Evolutionary conservation across 805 yeast species (phyloP).

Genomic region (Candida jianshihensis): DNA sequence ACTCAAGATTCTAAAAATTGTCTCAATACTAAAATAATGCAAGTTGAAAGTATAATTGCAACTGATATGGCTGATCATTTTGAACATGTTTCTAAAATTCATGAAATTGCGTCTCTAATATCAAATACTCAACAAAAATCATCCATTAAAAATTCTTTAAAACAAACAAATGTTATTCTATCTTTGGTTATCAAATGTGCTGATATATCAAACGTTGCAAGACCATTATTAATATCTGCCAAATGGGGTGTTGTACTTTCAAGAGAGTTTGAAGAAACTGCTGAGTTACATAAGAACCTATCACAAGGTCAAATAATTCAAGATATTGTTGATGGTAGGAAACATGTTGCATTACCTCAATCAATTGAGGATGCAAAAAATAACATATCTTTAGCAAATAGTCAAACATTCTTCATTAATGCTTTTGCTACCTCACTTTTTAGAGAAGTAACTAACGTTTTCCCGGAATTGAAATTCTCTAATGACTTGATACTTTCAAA

Average conservation of each 20-base stretch:
- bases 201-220: slow-evolving; percentile 87
- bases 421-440: slow-evolving; percentile 79
- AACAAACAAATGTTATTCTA: slow-evolving; percentile 39
- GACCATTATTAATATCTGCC: slow-evolving; percentile 68
- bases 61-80: slow-evolving; percentile 94
- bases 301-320: slow-evolving; percentile 18
- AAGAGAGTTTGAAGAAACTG: slow-evolving; percentile 69
- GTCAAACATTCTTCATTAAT: slow-evolving; percentile 78
- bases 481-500: slow-evolving; percentile 46
- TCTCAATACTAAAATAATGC: slow-evolving; percentile 20
- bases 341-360: slow-evolving; percentile 26
- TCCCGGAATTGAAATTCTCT: slow-evolving; percentile 58
- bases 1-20: slow-evolving; percentile 7
- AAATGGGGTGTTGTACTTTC: slow-evolving; percentile 84
- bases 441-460: slow-evolving; percentile 47
- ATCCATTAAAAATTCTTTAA: slow-evolving; percentile 11
- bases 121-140: slow-evolving; percentile 8
- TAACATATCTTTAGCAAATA: slow-evolving; percentile 50
- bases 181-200: slow-evolving; percentile 85
- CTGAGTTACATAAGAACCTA: slow-evolving; percentile 38
- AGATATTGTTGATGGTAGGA: slow-evolving; percentile 11
- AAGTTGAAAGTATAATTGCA: slow-evolving; percentile 49
- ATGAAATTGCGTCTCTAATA: slow-evolving; percentile 22
- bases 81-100: slow-evolving; percentile 54
- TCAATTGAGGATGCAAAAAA: slow-evolving; percentile 33